Conservation (phyloP, 768 basidiomycete genomes). For the Phanerochaete carnosa region DNA sequence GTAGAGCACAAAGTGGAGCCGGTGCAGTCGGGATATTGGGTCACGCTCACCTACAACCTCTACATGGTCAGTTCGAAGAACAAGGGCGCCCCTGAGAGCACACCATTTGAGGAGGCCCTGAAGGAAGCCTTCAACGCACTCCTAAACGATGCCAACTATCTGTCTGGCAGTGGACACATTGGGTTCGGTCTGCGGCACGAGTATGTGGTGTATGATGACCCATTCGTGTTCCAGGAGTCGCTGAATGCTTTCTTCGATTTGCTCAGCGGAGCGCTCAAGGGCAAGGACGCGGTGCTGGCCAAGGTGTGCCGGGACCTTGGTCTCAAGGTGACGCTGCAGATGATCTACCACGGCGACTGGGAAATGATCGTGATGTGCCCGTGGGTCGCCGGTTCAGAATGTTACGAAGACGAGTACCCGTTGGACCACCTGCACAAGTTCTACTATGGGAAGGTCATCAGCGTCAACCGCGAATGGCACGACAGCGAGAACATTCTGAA, state of each 20-base stretch:
- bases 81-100: background rate
- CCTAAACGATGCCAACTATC: constrained; percentile 27
- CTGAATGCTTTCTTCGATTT: background rate
- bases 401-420: background rate
- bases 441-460: too few species aligned
- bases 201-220: constrained; percentile 17
- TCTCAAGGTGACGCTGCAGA: background rate
- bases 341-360: background rate
- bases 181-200: constrained; percentile 35
- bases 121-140: constrained; percentile 19
- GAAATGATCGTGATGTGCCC: background rate
- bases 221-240: background rate
- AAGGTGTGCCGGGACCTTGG: background rate
- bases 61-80: constrained; percentile 7
- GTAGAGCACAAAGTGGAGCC: constrained; percentile 40
- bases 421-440: too few species aligned
- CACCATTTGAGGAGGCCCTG: background rate
- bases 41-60: constrained; percentile 42
- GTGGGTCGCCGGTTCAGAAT: background rate
- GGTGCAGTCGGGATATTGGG: constrained; percentile 35
- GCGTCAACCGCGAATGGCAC: background rate
- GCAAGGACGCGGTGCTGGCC: background rate
- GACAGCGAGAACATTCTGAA: background rate
- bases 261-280: background rate
- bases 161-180: constrained; percentile 35